These are phyloP conservation scores for Nakazawaea populi DNA, from an alignment of 805 yeast species.

Conservation along the genomic window DNA sequence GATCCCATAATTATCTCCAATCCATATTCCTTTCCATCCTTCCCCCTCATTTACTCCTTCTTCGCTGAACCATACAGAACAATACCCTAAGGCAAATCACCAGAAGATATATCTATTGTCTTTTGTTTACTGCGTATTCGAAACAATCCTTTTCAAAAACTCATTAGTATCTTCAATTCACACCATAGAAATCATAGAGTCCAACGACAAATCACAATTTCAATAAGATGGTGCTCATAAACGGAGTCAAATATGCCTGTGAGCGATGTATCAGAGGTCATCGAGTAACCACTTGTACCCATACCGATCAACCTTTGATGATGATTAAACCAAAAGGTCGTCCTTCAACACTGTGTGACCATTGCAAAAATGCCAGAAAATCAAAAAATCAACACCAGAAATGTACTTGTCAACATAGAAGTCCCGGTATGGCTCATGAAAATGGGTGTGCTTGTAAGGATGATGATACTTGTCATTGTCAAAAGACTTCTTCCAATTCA, in stretches of 20 bases:
- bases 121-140: too few relatives aligned
- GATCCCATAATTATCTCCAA: too few relatives aligned
- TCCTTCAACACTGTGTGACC: conserved; percentile 87
- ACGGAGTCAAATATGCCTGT: conserved; percentile 94
- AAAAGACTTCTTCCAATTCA: conserved; percentile 7
- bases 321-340: conserved; percentile 96
- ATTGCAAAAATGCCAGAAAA: conserved; percentile 74
- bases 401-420: conserved; percentile 65
- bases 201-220: too few relatives aligned
- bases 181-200: too few relatives aligned
- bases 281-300: conserved; percentile 89
- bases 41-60: too few relatives aligned
- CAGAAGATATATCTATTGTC: too few relatives aligned
- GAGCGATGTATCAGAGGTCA: conserved; percentile 95
- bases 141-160: too few relatives aligned
- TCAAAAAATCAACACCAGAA: conserved; percentile 58
- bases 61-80: too few relatives aligned
- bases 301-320: conserved; percentile 83
- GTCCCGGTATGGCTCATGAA: conserved; percentile 13
- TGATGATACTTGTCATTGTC: conserved; percentile 27
- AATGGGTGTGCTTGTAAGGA: conserved; percentile 25
- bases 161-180: too few relatives aligned
- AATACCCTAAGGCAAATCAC: too few relatives aligned
- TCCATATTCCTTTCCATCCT: too few relatives aligned
- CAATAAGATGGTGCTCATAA: conserved; percentile 69